phyloP scores from a whole-genome alignment of 345 rosid species.

The Aquilaria malaccensis region DNA sequence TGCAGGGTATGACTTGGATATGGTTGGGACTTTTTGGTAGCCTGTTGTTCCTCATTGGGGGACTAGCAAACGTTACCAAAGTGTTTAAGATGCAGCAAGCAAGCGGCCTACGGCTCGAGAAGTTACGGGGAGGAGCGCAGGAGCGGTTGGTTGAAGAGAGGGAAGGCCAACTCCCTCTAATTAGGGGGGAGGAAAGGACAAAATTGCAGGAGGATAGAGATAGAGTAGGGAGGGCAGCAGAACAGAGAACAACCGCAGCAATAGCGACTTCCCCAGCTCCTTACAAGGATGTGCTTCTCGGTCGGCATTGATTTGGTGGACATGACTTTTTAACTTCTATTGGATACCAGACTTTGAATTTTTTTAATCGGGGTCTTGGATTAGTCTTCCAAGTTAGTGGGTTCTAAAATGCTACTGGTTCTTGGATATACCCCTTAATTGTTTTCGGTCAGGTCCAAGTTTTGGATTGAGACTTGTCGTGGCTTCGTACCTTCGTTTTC shows the following conservation, averaged over 20 bases:
- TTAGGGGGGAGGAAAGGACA: constrained; percentile 40
- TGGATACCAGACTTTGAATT: neutral
- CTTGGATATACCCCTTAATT: too few relatives aligned
- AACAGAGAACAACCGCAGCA: neutral
- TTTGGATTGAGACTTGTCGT: too few relatives aligned
- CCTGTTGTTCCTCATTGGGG: constrained; percentile 42
- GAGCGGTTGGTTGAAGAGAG: constrained; percentile 36
- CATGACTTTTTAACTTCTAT: neutral
- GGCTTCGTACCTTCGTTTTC: too few relatives aligned
- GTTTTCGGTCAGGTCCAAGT: too few relatives aligned
- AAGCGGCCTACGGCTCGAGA: constrained; percentile 53
- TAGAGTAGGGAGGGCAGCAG: constrained; percentile 13
- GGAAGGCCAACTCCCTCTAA: constrained; percentile 57
- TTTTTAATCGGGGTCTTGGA: neutral
- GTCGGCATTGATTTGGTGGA: constrained; percentile 19
- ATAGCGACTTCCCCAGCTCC: constrained; percentile 28
- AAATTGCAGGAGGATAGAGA: constrained; percentile 20
- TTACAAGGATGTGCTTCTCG: constrained; percentile 45
- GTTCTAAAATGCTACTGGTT: too few relatives aligned
- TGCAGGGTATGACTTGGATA: constrained; percentile 47
- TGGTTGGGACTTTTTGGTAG: constrained; percentile 56
- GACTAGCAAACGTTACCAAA: constrained; percentile 54
- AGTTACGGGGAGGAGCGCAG: constrained; percentile 70
- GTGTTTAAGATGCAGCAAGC: constrained; percentile 69
- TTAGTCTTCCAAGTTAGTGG: too few relatives aligned